These are phyloP conservation scores for Aspergillus olivimuriae DNA, from an alignment of 495 filamentous ascomycete genomes.

Conservation along the genomic window DNA sequence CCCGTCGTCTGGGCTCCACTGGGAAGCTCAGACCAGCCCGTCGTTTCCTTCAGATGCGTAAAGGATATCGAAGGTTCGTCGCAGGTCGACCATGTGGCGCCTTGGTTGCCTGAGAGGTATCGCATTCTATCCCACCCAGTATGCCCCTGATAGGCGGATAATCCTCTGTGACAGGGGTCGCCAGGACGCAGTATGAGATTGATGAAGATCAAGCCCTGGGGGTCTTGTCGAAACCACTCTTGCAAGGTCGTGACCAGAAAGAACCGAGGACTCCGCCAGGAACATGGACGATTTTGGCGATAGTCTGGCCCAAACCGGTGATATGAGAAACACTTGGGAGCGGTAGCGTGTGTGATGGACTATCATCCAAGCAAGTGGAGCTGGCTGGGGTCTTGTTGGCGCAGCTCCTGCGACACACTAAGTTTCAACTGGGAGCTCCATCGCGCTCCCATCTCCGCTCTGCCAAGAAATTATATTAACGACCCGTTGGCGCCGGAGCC, in stretches of 20 bases:
- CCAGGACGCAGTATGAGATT: slow-evolving; percentile 26
- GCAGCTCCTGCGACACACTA: slow-evolving; percentile 27
- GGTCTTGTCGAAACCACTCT: slow-evolving; percentile 9
- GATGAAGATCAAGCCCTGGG: slow-evolving; percentile 25
- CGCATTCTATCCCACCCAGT: slow-evolving; percentile 8
- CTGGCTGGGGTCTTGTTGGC: slow-evolving; percentile 15
- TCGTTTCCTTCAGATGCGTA: too few relatives aligned
- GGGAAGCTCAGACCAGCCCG: slow-evolving; percentile 11
- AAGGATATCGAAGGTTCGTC: too few relatives aligned
- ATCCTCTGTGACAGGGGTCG: slow-evolving; percentile 18
- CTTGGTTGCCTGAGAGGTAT: slow-evolving; percentile 5
- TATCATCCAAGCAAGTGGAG: slow-evolving; percentile 6
- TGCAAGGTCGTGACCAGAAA: not conserved
- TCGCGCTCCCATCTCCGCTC: slow-evolving; percentile 11
- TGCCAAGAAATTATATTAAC: slow-evolving; percentile 12
- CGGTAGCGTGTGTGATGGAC: not conserved
- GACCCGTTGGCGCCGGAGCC: slow-evolving; percentile 7
- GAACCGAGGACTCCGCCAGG: slow-evolving; percentile 8
- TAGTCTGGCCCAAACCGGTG: slow-evolving; percentile 7
- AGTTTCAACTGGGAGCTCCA: slow-evolving; percentile 25
- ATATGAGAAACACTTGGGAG: not conserved
- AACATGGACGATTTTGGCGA: slow-evolving; percentile 12
- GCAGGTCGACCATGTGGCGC: too few relatives aligned
- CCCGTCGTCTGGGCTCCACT: not conserved
- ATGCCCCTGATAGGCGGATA: slow-evolving; percentile 24